Evolutionary conservation across 2,329 filamentous ascomycete species (phyloP).

Genomic region (Fusarium incarnatum): DNA sequence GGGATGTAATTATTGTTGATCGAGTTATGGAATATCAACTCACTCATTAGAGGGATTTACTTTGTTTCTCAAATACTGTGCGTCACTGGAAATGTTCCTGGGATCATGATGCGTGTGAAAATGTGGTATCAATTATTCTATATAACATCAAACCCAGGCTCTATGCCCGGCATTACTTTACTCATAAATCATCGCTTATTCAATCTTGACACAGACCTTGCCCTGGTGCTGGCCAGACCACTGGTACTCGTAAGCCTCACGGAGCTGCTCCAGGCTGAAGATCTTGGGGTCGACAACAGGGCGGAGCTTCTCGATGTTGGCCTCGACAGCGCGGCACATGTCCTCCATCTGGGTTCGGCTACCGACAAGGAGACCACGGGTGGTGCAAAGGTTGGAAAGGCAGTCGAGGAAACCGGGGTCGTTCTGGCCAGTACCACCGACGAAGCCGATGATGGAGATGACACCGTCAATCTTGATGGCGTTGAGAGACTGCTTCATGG

Average conservation of each 20-base stretch:
- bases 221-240: constrained; percentile 54
- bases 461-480: constrained; percentile 60
- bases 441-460: constrained; percentile 56
- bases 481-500: constrained; percentile 58
- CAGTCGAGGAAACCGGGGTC: constrained; percentile 52
- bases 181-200: constrained; percentile 32
- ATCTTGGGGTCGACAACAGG: constrained; percentile 60
- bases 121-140: constrained; percentile 29
- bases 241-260: constrained; percentile 58
- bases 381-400: constrained; percentile 52
- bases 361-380: constrained; percentile 61
- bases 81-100: neutral
- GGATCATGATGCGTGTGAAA: neutral
- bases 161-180: neutral
- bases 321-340: constrained; percentile 63
- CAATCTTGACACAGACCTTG: constrained; percentile 53
- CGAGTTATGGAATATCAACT: constrained; percentile 1
- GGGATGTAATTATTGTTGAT: constrained; percentile 26
- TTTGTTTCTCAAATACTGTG: neutral
- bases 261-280: constrained; percentile 59
- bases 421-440: constrained; percentile 45
- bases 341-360: constrained; percentile 62
- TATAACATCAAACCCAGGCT: neutral
- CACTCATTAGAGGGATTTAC: neutral
- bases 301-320: constrained; percentile 55